Evolutionary conservation across 768 basidiomycete species (phyloP).

Genomic region (Lanmaoa pseudosensibilis): DNA sequence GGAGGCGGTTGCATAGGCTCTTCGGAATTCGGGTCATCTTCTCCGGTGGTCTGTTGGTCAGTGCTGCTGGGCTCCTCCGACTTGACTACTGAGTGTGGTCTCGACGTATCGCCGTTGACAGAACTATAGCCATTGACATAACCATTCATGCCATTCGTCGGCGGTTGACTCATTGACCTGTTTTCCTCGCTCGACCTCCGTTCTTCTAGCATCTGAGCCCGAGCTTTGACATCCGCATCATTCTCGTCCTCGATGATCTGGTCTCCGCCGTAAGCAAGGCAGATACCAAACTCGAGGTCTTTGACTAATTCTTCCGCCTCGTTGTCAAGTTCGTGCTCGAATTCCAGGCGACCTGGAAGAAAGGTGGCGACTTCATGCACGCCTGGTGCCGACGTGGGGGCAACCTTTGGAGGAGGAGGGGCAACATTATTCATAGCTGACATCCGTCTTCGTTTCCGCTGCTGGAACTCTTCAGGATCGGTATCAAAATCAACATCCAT

Average conservation of each 20-base stretch:
- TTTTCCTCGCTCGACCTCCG: constrained; percentile 27
- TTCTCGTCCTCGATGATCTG: constrained; percentile 75
- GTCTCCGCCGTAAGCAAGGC: constrained; percentile 81
- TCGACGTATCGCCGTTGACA: constrained; percentile 38
- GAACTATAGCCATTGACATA: constrained; percentile 36
- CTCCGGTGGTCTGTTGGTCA: constrained; percentile 39
- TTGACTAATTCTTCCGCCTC: constrained; percentile 95
- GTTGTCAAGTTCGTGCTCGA: constrained; percentile 96
- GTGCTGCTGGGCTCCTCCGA: constrained; percentile 46
- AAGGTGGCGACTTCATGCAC: constrained; percentile 91
- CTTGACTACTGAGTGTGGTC: constrained; percentile 31
- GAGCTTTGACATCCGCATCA: constrained; percentile 67
- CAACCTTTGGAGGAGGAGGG: constrained; percentile 61
- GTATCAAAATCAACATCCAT: constrained; percentile 66
- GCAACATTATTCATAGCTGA: constrained; percentile 67
- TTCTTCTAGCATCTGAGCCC: constrained; percentile 43
- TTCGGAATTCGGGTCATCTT: constrained; percentile 60
- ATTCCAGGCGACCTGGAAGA: constrained; percentile 96
- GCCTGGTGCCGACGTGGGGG: constrained; percentile 86
- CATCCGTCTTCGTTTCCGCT: constrained; percentile 85
- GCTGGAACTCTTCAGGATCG: constrained; percentile 81
- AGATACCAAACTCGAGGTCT: constrained; percentile 94
- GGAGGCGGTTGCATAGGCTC: constrained; percentile 73
- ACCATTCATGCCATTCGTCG: constrained; percentile 25
- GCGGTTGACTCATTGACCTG: constrained; percentile 25